A percentile compares a stretch with the other conserved stretches of the same genome.
Conservation (phyloP, 495 filamentous ascomycete species). For the Daldinia loculata region DNA sequence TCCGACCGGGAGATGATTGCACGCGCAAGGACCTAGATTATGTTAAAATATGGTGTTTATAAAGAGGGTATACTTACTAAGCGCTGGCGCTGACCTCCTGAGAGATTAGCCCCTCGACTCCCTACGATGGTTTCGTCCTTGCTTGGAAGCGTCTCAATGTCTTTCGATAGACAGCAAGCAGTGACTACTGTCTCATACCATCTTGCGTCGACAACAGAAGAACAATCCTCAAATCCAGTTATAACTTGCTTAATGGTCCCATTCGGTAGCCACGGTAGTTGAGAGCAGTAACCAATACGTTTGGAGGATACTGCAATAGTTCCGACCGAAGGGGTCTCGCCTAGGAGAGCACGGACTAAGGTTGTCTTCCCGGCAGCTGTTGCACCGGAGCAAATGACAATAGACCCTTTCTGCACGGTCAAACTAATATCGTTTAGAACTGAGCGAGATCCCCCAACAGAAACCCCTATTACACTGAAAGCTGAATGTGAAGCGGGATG, state of each 20-base stretch:
- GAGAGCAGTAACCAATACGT: constrained; percentile 45
- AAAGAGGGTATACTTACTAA: constrained; percentile 47
- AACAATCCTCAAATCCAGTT: constrained; percentile 34
- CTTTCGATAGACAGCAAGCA: constrained; percentile 65
- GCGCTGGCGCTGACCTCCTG: constrained; percentile 73
- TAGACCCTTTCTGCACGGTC: constrained; percentile 24
- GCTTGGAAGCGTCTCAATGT: constrained; percentile 63
- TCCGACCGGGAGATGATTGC: constrained; percentile 48
- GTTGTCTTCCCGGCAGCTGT: constrained; percentile 55
- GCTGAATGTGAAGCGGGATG: not conserved
- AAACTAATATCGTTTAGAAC: constrained; percentile 34
- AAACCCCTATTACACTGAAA: constrained; percentile 8
- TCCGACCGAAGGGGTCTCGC: constrained; percentile 49
- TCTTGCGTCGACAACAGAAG: constrained; percentile 47
- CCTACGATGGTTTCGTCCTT: constrained; percentile 69
- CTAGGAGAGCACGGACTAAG: constrained; percentile 48
- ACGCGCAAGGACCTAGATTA: constrained; percentile 49
- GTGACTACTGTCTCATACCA: constrained; percentile 68
- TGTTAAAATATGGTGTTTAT: not conserved
- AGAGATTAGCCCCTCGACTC: constrained; percentile 69
- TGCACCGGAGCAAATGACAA: constrained; percentile 46
- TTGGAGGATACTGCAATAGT: constrained; percentile 20
- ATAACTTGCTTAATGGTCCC: constrained; percentile 53
- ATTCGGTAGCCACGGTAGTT: constrained; percentile 52
- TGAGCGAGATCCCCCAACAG: constrained; percentile 16